Conservation (phyloP, 179 eudicot species). For the Carnegiea gigantea region DNA sequence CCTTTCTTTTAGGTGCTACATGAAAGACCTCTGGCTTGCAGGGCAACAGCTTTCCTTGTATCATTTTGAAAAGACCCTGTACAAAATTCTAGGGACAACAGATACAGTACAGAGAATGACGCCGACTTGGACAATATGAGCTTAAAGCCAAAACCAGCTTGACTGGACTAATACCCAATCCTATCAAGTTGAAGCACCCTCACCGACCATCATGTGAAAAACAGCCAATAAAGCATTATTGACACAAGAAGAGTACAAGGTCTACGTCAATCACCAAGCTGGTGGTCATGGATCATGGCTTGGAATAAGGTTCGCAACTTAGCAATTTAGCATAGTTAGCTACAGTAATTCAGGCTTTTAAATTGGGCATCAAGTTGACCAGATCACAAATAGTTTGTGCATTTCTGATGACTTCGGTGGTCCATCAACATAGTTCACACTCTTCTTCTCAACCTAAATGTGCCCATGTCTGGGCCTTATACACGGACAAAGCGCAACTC, state of each 20-base stretch:
- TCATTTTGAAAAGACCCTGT: constrained; percentile 8
- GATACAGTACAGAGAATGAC: background rate
- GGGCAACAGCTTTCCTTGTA: background rate
- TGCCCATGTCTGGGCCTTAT: background rate
- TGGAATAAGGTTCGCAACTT: background rate
- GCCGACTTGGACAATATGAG: background rate
- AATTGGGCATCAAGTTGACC: background rate
- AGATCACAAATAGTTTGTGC: background rate
- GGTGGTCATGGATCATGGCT: background rate
- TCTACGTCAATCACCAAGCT: background rate
- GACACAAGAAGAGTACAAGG: background rate
- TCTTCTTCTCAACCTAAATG: constrained; percentile 4
- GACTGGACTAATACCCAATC: background rate
- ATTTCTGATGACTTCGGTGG: background rate
- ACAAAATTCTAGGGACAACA: background rate
- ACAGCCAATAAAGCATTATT: background rate
- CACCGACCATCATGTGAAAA: constrained; percentile 4
- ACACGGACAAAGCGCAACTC: background rate
- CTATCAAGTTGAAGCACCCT: background rate
- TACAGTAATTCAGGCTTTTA: background rate
- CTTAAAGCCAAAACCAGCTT: background rate
- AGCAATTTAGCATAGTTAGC: background rate
- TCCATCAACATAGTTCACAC: background rate
- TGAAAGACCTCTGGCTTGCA: background rate
- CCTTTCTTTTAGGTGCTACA: background rate